Percentiles rank a stretch among this genome's conserved stretches.
These are phyloP conservation scores for Fusarium sp. DNA, from an alignment of 2,329 filamentous ascomycete genomes.

Conservation along the genomic window DNA sequence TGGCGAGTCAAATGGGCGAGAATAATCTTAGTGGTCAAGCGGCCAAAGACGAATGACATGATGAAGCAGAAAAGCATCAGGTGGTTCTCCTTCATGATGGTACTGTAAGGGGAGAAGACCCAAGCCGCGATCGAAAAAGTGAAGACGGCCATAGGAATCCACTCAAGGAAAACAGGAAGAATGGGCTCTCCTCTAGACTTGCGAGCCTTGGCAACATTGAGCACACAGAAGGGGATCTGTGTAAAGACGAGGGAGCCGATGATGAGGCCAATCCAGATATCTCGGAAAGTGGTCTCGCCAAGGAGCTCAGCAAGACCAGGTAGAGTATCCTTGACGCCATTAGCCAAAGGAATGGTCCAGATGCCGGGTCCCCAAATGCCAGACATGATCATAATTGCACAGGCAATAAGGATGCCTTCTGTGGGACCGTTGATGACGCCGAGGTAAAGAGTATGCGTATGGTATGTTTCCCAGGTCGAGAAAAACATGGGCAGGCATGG, in stretches of 20 bases:
- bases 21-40: slow-evolving; percentile 99
- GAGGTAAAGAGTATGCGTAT: slow-evolving; percentile 95
- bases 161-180: slow-evolving; percentile 87
- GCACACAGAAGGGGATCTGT: slow-evolving; percentile 88
- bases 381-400: slow-evolving; percentile 83
- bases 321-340: slow-evolving; percentile 66
- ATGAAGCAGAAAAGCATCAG: slow-evolving; percentile 91
- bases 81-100: slow-evolving; percentile 82
- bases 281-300: slow-evolving; percentile 77
- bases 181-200: slow-evolving; percentile 76
- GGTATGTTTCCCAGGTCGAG: slow-evolving; percentile 99
- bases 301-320: slow-evolving; percentile 65
- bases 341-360: slow-evolving; percentile 79
- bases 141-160: slow-evolving; percentile 89
- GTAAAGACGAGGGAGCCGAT: slow-evolving; percentile 69
- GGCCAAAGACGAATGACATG: slow-evolving; percentile 95
- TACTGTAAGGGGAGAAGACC: slow-evolving; percentile 90
- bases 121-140: slow-evolving; percentile 78
- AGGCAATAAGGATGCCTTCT: slow-evolving; percentile 91
- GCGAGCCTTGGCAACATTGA: slow-evolving; percentile 83
- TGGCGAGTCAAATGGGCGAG: slow-evolving; percentile 92
- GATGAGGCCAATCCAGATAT: slow-evolving; percentile 84
- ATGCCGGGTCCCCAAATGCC: slow-evolving; percentile 88
- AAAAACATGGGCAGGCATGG: slow-evolving; percentile 99
- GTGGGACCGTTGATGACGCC: slow-evolving; percentile 98